Base-by-base conservation (phyloP, 2,329 filamentous ascomycete species). In the Botrytis hyacinthi region DNA sequence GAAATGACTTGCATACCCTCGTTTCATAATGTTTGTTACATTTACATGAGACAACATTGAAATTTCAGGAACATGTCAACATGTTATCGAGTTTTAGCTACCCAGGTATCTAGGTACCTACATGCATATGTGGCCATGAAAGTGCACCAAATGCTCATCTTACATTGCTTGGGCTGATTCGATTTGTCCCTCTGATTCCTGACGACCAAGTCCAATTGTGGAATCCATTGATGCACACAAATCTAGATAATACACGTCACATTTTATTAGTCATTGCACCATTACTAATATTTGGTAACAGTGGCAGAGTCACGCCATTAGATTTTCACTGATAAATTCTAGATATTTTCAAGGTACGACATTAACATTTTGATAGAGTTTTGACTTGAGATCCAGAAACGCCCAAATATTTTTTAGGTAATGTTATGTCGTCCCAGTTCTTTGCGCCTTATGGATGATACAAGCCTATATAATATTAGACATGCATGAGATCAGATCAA, bases 31-130 rank as follows among this genome's bases (percentile, higher is more conserved):
- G 60, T 62, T 62, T 62, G 60, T 62, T 22, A 12, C 48, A 67
- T 67, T 51, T 37, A 67, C 6, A 51, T 67, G 29, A 48, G 62
- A 66, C 62, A 48, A 35, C n/a, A 22, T 48, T 48, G 62, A 48
- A 40, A 57, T 57, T 57, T 18, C 51, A 57, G 62, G 42, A 46
- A 48, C 29, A 66, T 4, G 42, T 16, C 20, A 35, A 67, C n/a
- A n/a, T 51, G 18, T 29, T 40, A 37, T 35, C 44, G 5, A 66
- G 20, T 46, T 54, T 22, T 46, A 16, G 48, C 26, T n/a, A 44
- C 35, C 7, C 9, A 40, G n/a, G n/a, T n/a, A n/a, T n/a, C 37
- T 14, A 14, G 1, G 10, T 40, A 40, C 40, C 18, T 29, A 29
- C 12, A 32, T 29, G 29, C 20, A 32, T 42, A 29, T 29, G 26